Evolutionary conservation across 352 stramenopile genomes (phyloP).

Genomic region (Globisporangium orthogonon): DNA sequence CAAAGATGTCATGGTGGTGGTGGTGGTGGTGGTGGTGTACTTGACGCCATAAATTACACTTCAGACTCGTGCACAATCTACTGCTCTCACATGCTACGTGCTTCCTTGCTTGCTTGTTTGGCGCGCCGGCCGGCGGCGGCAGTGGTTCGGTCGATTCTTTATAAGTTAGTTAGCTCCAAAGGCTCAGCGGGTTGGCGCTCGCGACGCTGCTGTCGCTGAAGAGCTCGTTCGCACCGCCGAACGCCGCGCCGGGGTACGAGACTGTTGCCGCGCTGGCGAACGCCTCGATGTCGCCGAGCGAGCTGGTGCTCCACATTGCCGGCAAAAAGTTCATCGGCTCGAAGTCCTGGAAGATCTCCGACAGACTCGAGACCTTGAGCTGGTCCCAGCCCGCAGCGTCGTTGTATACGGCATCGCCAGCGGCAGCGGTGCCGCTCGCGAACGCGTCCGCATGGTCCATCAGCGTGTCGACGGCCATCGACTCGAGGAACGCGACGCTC

Average conservation of each 20-base stretch:
- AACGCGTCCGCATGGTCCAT: constrained; percentile 15
- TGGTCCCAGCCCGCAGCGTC: constrained; percentile 12
- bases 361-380: constrained; percentile 21
- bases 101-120: too few relatives aligned
- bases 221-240: constrained; percentile 25
- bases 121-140: too few relatives aligned
- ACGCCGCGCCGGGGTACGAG: neutral
- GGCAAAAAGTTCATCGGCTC: constrained; percentile 27
- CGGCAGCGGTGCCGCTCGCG: neutral
- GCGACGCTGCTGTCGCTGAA: constrained; percentile 16
- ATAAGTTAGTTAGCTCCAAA: constrained; percentile 14
- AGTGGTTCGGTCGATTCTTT: neutral
- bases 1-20: too few relatives aligned
- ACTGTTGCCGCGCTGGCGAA: constrained; percentile 12
- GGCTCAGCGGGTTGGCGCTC: constrained; percentile 10
- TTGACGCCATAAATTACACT: too few relatives aligned
- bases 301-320: constrained; percentile 48
- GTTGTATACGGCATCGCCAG: neutral
- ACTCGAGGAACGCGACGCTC: constrained; percentile 16
- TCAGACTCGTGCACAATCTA: too few relatives aligned
- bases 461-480: constrained; percentile 18
- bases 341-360: constrained; percentile 43
- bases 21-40: too few relatives aligned
- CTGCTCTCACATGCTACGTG: too few relatives aligned
- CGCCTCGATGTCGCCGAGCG: constrained; percentile 28